Evolutionary conservation across 2,329 filamentous ascomycete species (phyloP).

Genomic region (Coniella lustricola): DNA sequence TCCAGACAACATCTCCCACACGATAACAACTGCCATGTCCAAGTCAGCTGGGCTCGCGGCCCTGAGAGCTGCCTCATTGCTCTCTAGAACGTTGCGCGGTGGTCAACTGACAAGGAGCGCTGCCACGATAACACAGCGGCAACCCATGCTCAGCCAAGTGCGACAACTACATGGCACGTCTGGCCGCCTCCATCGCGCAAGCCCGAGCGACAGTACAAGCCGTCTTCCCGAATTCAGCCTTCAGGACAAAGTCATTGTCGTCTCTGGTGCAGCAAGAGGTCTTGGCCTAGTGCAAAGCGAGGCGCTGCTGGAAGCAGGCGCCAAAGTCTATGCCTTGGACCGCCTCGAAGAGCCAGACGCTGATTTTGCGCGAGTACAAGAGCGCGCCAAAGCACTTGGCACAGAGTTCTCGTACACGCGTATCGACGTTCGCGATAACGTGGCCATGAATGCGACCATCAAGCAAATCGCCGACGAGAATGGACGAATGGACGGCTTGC

Average conservation of each 20-base stretch:
- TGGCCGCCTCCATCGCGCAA: neutral
- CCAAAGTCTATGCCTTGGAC: conserved; percentile 60
- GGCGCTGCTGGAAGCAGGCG: conserved; percentile 72
- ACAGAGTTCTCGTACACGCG: conserved; percentile 67
- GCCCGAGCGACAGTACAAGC: conserved; percentile 6
- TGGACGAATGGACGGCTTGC: conserved; percentile 70
- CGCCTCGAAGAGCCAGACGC: conserved; percentile 47
- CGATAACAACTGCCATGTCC: conserved; percentile 4
- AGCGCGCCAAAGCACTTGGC: conserved; percentile 58
- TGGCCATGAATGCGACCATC: conserved; percentile 59
- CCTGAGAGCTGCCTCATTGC: neutral
- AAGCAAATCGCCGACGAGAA: conserved; percentile 61
- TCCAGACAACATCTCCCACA: too few relatives aligned
- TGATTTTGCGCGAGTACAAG: conserved; percentile 58
- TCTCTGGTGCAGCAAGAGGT: conserved; percentile 71
- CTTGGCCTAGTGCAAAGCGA: conserved; percentile 73
- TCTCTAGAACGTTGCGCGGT: neutral
- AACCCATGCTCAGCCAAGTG: neutral
- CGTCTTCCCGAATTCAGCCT: conserved; percentile 68
- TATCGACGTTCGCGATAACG: conserved; percentile 71
- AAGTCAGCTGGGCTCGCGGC: neutral
- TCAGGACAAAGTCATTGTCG: conserved; percentile 64
- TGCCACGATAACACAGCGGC: neutral
- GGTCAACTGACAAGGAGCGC: neutral
- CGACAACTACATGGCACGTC: conserved; percentile 8